These are phyloP conservation scores for Tagetes erecta DNA, from an alignment of 129 eudicot genomes.

Conservation along the genomic window DNA sequence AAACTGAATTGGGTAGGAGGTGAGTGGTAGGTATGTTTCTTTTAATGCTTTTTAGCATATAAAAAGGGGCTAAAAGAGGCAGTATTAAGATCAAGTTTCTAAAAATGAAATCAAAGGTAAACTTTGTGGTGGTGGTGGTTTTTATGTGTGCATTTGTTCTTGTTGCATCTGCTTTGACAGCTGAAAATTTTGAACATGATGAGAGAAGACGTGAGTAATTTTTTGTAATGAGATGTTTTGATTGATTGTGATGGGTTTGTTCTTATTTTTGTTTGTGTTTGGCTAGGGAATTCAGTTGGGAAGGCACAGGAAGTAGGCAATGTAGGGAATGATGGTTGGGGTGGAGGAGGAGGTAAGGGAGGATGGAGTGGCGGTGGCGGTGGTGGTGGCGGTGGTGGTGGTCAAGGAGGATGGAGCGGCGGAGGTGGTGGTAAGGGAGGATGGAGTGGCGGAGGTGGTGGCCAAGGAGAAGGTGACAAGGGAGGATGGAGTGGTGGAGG, in stretches of 20 bases:
- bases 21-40: conserved; percentile 16
- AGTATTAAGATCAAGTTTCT: not conserved
- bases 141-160: conserved; percentile 24
- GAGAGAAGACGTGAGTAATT: conserved; percentile 27
- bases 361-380: conserved; percentile 26
- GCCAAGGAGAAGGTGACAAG: conserved; percentile 6
- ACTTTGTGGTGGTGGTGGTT: conserved; percentile 16
- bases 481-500: conserved; percentile 29
- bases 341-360: conserved; percentile 18
- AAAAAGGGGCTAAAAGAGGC: conserved; percentile 4
- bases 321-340: conserved; percentile 30
- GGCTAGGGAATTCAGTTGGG: conserved; percentile 21
- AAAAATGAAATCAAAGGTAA: conserved; percentile 34
- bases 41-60: conserved; percentile 32
- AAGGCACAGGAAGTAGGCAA: conserved; percentile 16
- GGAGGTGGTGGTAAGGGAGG: conserved; percentile 15
- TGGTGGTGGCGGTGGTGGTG: conserved; percentile 1
- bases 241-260: conserved; percentile 23
- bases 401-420: conserved; percentile 23
- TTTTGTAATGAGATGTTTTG: conserved; percentile 18
- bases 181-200: conserved; percentile 22
- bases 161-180: conserved; percentile 18
- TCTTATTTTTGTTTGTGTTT: conserved; percentile 17
- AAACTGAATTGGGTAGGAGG: conserved; percentile 28
- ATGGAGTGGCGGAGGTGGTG: not conserved